Conservation (phyloP, 1,284 basidiomycete species). For the Neolentinus lepideus region DNA sequence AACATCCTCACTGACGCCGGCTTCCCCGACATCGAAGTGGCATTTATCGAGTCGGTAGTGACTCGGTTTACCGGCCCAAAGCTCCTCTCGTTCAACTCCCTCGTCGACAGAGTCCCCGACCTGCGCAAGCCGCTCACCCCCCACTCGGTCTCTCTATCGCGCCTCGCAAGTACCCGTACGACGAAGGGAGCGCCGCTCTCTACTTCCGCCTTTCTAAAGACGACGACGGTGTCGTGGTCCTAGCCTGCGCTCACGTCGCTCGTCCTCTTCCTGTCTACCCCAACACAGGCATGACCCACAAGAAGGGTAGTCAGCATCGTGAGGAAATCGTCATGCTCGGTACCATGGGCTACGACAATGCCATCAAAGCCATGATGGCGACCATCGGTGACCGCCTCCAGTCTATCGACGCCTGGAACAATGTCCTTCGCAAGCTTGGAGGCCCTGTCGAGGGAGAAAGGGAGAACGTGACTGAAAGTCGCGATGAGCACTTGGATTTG, state of each 20-base stretch:
- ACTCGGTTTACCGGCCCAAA: slow-evolving; percentile 15
- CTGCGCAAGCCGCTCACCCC: slow-evolving; percentile 24
- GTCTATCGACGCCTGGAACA: slow-evolving; percentile 19
- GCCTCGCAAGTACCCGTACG: slow-evolving; percentile 9
- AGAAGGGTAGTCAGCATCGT: slow-evolving; percentile 18
- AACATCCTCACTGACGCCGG: slow-evolving; percentile 8
- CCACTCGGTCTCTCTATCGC: slow-evolving; percentile 26
- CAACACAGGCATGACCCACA: slow-evolving; percentile 19
- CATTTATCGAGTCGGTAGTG: slow-evolving; percentile 22
- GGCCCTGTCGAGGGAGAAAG: slow-evolving; percentile 17
- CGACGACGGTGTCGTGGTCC: slow-evolving; percentile 13
- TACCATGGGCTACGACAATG: slow-evolving; percentile 18
- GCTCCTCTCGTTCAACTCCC: slow-evolving; percentile 16
- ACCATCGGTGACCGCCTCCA: slow-evolving; percentile 17
- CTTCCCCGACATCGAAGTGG: slow-evolving; percentile 22
- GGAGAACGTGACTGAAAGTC: slow-evolving; percentile 15
- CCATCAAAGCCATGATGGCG: slow-evolving; percentile 21
- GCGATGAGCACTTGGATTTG: slow-evolving; percentile 17
- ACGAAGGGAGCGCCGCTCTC: slow-evolving; percentile 13
- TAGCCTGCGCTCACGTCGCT: slow-evolving; percentile 19
- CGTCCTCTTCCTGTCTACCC: slow-evolving; percentile 15
- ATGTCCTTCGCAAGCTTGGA: slow-evolving; percentile 16
- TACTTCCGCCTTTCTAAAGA: slow-evolving; percentile 13
- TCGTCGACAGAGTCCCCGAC: slow-evolving; percentile 15
- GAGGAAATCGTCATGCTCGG: slow-evolving; percentile 30